phyloP scores from a whole-genome alignment of 257 asterid genomes.

The Nemophila menziesii region DNA sequence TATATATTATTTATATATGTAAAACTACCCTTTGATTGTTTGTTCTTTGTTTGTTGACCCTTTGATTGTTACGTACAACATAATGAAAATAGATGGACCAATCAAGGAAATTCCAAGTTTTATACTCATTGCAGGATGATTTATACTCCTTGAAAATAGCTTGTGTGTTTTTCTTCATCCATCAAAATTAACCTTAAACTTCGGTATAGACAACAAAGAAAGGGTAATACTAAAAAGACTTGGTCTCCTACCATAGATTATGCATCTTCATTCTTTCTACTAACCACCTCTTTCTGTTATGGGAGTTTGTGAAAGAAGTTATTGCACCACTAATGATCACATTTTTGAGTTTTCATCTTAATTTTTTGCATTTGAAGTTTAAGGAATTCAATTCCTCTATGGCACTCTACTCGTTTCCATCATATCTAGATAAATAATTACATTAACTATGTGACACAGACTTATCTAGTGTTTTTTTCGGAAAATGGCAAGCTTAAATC shows the following conservation, averaged over 20 bases:
- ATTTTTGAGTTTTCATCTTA: neutral
- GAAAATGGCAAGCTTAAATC: conserved; percentile 42
- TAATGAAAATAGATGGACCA: too few species aligned
- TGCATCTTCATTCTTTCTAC: neutral
- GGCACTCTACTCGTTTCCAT: neutral
- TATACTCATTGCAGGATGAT: too few species aligned
- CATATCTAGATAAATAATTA: neutral
- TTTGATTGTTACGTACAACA: too few species aligned
- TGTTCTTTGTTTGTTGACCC: too few species aligned
- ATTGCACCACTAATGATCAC: neutral
- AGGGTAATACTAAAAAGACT: neutral
- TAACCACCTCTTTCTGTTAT: neutral
- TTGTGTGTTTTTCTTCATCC: neutral
- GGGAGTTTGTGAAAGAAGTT: neutral
- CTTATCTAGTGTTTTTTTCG: neutral
- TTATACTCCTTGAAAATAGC: too few species aligned
- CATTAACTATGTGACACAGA: neutral
- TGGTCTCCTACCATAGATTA: neutral
- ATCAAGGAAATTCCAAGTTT: too few species aligned
- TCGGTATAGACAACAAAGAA: neutral
- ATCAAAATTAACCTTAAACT: neutral
- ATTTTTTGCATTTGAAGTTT: too few species aligned
- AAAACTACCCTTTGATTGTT: too few species aligned
- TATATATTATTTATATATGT: too few species aligned
- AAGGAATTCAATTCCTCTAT: too few species aligned